Evolutionary conservation across 2,329 filamentous ascomycete species (phyloP).

Genomic region (Ophiosphaerella herpotricha): DNA sequence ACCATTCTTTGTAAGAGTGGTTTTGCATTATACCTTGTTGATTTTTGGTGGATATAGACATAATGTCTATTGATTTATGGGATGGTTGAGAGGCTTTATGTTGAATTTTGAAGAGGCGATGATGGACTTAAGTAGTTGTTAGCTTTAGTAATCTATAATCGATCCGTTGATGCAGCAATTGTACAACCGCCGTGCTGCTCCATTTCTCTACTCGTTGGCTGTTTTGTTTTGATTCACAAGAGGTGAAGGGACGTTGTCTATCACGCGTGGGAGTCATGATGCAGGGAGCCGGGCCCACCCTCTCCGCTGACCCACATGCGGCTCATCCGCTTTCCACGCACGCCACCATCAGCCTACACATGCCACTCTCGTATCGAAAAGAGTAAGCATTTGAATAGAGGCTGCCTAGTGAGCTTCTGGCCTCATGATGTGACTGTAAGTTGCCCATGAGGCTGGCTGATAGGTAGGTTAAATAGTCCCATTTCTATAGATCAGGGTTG

Average conservation of each 20-base stretch:
- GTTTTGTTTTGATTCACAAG: background rate
- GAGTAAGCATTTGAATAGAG: too few relatives aligned
- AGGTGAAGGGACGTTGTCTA: background rate
- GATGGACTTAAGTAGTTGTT: background rate
- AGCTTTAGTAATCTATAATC: slow-evolving; percentile 6
- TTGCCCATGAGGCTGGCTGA: too few relatives aligned
- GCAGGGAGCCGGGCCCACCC: slow-evolving; percentile 6
- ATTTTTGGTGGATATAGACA: background rate
- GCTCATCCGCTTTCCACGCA: slow-evolving; percentile 2
- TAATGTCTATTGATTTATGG: slow-evolving; percentile 7
- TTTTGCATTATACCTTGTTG: slow-evolving; percentile 23
- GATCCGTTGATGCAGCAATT: background rate
- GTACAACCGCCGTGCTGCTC: background rate
- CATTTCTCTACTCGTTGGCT: background rate
- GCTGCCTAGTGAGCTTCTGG: too few relatives aligned
- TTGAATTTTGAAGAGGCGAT: slow-evolving; percentile 1
- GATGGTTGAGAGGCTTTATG: slow-evolving; percentile 10
- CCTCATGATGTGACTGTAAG: too few relatives aligned
- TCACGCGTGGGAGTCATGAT: background rate
- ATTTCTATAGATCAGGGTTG: too few relatives aligned
- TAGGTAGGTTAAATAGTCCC: too few relatives aligned
- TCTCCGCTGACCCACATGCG: slow-evolving; percentile 7
- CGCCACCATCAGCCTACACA: background rate
- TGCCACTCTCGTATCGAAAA: background rate
- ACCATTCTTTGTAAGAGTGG: slow-evolving; percentile 27